These are phyloP conservation scores for Neofusicoccum parvum DNA, from an alignment of 2,329 filamentous ascomycete species.

Conservation along the genomic window DNA sequence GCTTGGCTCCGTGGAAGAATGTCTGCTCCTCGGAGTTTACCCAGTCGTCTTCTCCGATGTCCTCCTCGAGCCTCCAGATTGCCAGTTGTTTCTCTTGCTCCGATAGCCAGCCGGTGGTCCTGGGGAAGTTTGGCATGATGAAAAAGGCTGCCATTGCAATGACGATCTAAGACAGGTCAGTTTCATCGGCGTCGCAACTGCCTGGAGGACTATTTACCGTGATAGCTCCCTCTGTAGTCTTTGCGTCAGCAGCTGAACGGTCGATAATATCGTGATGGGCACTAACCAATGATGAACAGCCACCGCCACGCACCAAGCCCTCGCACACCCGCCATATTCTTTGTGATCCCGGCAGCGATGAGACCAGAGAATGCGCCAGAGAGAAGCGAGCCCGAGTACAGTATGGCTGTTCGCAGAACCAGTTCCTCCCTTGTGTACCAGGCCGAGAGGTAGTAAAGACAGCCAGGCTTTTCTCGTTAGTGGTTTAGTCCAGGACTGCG, in stretches of 20 bases:
- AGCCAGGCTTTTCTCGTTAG: conserved; percentile 35
- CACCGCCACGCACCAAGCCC: conserved; percentile 41
- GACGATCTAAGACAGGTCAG: neutral
- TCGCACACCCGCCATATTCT: conserved; percentile 35
- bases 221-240: neutral
- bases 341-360: conserved; percentile 55
- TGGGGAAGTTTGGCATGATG: conserved; percentile 12
- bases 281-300: conserved; percentile 27
- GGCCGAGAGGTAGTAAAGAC: conserved; percentile 52
- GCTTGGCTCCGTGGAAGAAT: conserved; percentile 35
- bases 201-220: neutral
- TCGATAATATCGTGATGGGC: neutral
- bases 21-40: conserved; percentile 31
- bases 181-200: too few species aligned
- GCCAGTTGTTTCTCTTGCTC: conserved; percentile 6
- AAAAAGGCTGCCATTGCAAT: neutral
- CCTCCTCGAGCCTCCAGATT: conserved; percentile 34
- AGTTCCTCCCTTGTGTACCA: conserved; percentile 59
- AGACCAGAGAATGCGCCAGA: conserved; percentile 57
- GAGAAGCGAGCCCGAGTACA: conserved; percentile 55
- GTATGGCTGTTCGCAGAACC: conserved; percentile 53
- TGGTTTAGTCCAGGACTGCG: too few species aligned
- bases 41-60: conserved; percentile 37
- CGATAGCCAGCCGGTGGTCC: conserved; percentile 1
- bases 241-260: neutral